Evolutionary conservation across 352 stramenopile genomes (phyloP), one percentile per base, ranked within the genome.

Genomic region (Nothophytophthora sp.): DNA sequence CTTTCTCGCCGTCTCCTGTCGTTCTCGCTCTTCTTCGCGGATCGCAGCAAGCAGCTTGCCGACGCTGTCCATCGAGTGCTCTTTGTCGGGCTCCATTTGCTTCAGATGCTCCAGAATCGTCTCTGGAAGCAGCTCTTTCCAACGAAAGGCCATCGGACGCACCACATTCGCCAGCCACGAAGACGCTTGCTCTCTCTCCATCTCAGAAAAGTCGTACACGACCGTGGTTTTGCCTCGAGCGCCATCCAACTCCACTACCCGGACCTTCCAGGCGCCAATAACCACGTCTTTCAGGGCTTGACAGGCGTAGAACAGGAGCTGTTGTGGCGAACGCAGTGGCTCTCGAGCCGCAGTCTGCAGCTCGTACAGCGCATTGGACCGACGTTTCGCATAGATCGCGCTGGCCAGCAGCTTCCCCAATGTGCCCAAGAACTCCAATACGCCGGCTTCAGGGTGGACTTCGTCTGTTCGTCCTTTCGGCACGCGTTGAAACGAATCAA

Each of bases 311-410:
- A 77, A 74, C 9, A 86, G 54, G 13, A 92, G 49, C 51, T 90
- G 81, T 12, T 79, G 66, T 1, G 81, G 76, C 3, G 83, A 86
- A 1, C 48, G 50, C 1, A 94, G 36, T 2, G 79, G 68, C 12
- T 90, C 63, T 15, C 63, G 37, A 0, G 30, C 55, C 1, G 77
- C 27, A 3, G 58, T 33, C 10, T 81, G 61, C 1, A 94, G 38
- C 29, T 80, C 34, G 34, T 74, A 57, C n/a, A 94, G 47, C 1
- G 67, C 71, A 28, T 60, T 63, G 1, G 81, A 73, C 5, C 81
- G 64, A 0, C 83, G 63, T 49, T 91, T 90, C 25, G 84, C 45
- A 25, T 89, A 90, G 12, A 94, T 73, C 0, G 65, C 63, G 10
- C 63, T 60, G 0, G 74, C 75, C 1, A 94, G 39, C 0, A 72